Evolutionary conservation across 805 yeast species (phyloP), one percentile per base, ranked within the genome.

Genomic region (Myxozyma geophila): DNA sequence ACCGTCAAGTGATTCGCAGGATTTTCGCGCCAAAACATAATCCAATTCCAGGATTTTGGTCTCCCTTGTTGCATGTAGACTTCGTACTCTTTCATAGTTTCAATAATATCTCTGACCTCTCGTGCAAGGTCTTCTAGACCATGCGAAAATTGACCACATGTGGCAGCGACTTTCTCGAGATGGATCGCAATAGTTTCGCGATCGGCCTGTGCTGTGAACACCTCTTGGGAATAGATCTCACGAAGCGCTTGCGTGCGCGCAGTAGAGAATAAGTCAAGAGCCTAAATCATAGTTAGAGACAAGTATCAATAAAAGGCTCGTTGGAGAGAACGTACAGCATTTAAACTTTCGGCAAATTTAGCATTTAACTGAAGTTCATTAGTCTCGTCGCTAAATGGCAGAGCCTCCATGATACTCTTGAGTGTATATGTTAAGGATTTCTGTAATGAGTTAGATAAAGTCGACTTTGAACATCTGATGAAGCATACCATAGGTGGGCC

Each of bases 91-190:
- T 78, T 79, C 41, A 85, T 72, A 17, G 55, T 59, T 15, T 58
- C 61, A 33, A 69, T 54, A 8, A 79, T 67, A 12, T 76, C 76
- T 9, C 21, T 35, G 55, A 89, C 74, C 66, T 88, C 92, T 41
- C 78, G 78, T 0, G 90, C 85, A 68, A 85, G 85, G 60, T 87
- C 84, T 2, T 84, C 82, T 44, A 90, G 73, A 28, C 88, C 79
- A 41, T 86, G 83, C 1, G 92, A 81, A 71, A 89, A 89, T 72
- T 89, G 88, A 0, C 92, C 93, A 77, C 95, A 89, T 52, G 89
- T 83, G 0, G 96, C 96, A 0, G 92, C 89, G 2, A 89, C 88
- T 68, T 88, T 92, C 75, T 89, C 96, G 69, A 87, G 88, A 64
- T 86, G 87, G 0, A 66, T 50, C 12, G 64, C 87, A 80, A 64